Conservation (phyloP, 352 stramenopile species). For the Blastocystis sp. region DNA sequence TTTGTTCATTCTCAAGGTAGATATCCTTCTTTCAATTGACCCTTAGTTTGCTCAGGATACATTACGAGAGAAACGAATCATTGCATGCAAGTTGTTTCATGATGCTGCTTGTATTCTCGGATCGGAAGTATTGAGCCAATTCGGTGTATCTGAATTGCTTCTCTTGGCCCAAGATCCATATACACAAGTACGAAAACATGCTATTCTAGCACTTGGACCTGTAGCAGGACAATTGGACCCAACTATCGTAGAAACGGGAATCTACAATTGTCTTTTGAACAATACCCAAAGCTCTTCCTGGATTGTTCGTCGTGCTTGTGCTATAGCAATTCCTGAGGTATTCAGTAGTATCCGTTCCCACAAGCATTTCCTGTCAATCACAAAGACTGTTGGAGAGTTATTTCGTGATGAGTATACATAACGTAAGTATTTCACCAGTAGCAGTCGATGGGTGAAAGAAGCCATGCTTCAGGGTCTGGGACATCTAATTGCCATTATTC, state of each 20-base stretch:
- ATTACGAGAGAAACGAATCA: not conserved
- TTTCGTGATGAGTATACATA: constrained; percentile 30
- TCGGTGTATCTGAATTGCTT: constrained; percentile 40
- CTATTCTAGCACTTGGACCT: constrained; percentile 37
- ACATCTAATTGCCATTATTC: constrained; percentile 25
- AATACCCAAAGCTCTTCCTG: constrained; percentile 33
- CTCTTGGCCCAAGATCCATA: not conserved
- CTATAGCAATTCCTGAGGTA: constrained; percentile 52
- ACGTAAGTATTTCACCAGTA: not conserved
- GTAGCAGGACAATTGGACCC: constrained; percentile 1
- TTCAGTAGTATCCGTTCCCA: constrained; percentile 38
- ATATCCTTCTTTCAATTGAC: not conserved
- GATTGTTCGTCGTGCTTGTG: constrained; percentile 30
- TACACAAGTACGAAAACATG: constrained; percentile 42
- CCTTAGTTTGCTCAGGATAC: constrained; percentile 2
- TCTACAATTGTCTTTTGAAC: constrained; percentile 10
- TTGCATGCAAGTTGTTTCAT: constrained; percentile 44
- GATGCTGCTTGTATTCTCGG: not conserved
- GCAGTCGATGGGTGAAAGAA: constrained; percentile 42
- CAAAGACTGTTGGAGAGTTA: constrained; percentile 25
- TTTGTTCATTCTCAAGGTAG: constrained; percentile 34
- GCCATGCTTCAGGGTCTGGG: constrained; percentile 52
- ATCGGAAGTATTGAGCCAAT: constrained; percentile 20
- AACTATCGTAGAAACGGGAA: not conserved
- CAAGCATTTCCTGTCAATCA: constrained; percentile 43